These are phyloP conservation scores for Citrus australasica DNA, from an alignment of 345 rosid species.

Conservation along the genomic window DNA sequence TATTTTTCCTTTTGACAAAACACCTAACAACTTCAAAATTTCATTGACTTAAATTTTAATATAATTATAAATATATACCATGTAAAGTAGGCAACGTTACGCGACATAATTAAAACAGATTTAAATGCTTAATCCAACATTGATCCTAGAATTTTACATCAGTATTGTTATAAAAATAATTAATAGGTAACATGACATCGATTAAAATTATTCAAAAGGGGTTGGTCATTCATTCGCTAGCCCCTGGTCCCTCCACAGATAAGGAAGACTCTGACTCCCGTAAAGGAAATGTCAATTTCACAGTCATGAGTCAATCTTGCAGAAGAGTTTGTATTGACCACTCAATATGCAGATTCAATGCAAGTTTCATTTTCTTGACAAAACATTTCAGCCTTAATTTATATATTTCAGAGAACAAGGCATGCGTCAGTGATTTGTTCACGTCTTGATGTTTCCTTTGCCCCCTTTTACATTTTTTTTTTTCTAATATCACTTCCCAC, in stretches of 20 bases:
- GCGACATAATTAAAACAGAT: no score
- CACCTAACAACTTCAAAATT: no score
- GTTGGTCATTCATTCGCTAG: not conserved
- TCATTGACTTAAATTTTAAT: no score
- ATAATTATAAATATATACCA: no score
- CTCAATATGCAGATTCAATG: not conserved
- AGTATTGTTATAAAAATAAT: not conserved
- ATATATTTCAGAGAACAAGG: conserved; percentile 20
- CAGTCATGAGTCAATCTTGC: not conserved
- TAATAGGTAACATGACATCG: not conserved
- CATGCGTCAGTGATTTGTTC: not conserved
- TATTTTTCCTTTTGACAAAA: no score
- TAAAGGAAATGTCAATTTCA: not conserved
- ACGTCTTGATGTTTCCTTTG: not conserved
- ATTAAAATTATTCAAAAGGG: not conserved
- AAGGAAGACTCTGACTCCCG: not conserved
- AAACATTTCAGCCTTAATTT: conserved; percentile 1
- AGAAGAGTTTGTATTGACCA: conserved; percentile 9
- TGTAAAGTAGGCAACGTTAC: no score
- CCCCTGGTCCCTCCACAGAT: not conserved
- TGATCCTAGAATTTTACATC: not conserved
- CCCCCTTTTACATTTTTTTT: no score
- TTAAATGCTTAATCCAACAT: no score
- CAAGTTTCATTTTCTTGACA: not conserved
- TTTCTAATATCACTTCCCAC: no score